A percentile compares a stretch with the other conserved stretches of the same genome.
phyloP scores from a whole-genome alignment of 2,329 filamentous ascomycete genomes.

The Podosphaera aphanis region DNA sequence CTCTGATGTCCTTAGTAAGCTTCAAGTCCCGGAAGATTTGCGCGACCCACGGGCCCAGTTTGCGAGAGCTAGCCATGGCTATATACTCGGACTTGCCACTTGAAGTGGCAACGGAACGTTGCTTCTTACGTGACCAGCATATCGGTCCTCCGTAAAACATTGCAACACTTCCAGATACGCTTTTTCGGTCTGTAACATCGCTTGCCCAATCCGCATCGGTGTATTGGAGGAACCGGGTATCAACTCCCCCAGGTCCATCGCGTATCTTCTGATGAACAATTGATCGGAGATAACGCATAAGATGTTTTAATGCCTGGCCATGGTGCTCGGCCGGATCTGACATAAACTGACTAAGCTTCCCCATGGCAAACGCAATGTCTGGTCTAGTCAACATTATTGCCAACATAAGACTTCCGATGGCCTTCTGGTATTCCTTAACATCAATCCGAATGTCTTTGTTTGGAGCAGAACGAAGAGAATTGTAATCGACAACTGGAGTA shows the following conservation, averaged over 20 bases:
- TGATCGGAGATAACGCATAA: background rate
- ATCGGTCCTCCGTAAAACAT: no score
- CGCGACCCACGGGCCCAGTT: background rate
- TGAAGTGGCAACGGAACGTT: no score
- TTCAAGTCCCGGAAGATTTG: background rate
- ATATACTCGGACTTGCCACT: background rate
- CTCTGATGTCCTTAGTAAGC: no score
- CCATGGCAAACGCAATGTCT: background rate
- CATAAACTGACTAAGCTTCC: background rate
- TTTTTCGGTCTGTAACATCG: background rate
- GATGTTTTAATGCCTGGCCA: background rate
- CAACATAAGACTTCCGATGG: background rate
- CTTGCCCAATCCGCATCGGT: slow-evolving; percentile 1
- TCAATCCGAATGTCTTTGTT: background rate
- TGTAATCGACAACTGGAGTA: background rate
- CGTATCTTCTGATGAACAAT: background rate
- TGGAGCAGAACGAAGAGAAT: background rate
- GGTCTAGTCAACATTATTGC: background rate
- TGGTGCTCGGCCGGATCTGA: background rate
- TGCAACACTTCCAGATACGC: background rate
- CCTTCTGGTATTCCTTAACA: background rate
- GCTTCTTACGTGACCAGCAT: no score
- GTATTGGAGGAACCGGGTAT: background rate
- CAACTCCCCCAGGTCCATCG: background rate
- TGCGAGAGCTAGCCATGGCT: background rate